Evolutionary conservation across 164 flowering plant species (phyloP), one percentile per base, ranked within the genome.

Genomic region (Vitis rupestris): DNA sequence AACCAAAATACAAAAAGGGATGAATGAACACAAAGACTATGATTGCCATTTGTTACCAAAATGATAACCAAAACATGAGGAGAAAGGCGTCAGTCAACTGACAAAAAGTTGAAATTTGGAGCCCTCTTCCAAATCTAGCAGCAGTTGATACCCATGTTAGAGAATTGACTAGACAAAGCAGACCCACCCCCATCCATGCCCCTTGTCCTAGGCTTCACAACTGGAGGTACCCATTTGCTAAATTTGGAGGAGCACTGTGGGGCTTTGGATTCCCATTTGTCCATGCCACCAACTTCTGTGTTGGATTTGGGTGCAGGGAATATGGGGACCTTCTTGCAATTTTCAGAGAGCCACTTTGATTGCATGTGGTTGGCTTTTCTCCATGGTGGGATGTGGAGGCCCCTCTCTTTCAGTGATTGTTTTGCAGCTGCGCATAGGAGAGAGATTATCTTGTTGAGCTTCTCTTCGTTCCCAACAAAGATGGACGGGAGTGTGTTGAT

Each of bases 301-400:
- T 55, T 63, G 16, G 31, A 37, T 17, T 37, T 37, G 44, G 44
- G 44, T 37, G 44, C 44, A 3, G 44, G 7, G 44, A 48, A 52
- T 0, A 60, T 12, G 4, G 54, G 10, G 49, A 57, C 49, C 60
- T 68, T 76, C 23, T 69, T 72, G 70, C 57, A 66, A 27, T 70
- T 52, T 10, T 69, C 60, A 11, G 76, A 66, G 19, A 79, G 57
- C 82, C 82, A 79, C 55, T 79, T 79, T 30, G 66, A 59, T 8
- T 64, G 72, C 82, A 79, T 70, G 75, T 72, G 75, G 10, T 27
- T 44, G 11, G 51, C n/a, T 29, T 50, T 79, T 62, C 82, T 79
- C 82, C 82, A 79, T 29, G 82, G 82, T 30, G 79, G 82, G 5
- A 75, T 31, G 12, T 66, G 67, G 6, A 76, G 63, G 7, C 72